A percentile compares a stretch with the other conserved stretches of the same genome.
These are phyloP conservation scores for Oldenlandia corymbosa DNA, from an alignment of 257 asterid genomes.

Conservation along the genomic window DNA sequence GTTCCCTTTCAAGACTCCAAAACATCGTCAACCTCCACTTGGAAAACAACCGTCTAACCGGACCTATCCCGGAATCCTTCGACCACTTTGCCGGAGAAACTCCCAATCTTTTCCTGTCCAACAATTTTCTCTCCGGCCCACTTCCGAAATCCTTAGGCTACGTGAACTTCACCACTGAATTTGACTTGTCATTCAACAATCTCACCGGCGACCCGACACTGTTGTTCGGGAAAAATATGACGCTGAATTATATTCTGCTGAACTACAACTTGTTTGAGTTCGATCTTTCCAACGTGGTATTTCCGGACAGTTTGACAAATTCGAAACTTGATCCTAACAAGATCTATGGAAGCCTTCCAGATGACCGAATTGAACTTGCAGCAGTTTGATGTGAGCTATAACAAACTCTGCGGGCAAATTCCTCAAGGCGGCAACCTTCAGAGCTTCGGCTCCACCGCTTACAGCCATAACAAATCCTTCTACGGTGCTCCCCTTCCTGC, in stretches of 20 bases:
- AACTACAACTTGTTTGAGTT: constrained; percentile 37
- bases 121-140: constrained; percentile 34
- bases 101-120: constrained; percentile 30
- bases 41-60: constrained; percentile 51
- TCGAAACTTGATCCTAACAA: constrained; percentile 44
- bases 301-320: constrained; percentile 21
- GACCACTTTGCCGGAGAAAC: constrained; percentile 21
- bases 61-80: constrained; percentile 50
- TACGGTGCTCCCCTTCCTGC: constrained; percentile 50
- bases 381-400: constrained; percentile 15
- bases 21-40: constrained; percentile 26
- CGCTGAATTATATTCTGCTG: constrained; percentile 11
- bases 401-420: constrained; percentile 44
- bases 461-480: constrained; percentile 41
- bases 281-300: constrained; percentile 31
- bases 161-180: constrained; percentile 8
- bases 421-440: constrained; percentile 46
- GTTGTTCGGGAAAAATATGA: constrained; percentile 41
- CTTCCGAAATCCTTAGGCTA: constrained; percentile 26
- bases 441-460: constrained; percentile 20
- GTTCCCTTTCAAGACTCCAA: constrained; percentile 27
- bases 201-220: constrained; percentile 43
- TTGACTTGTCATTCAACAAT: constrained; percentile 38
- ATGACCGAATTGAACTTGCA: constrained; percentile 19
- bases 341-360: constrained; percentile 41